Evolutionary conservation across 345 rosid genomes (phyloP).

Genomic region (Litchi chinensis): DNA sequence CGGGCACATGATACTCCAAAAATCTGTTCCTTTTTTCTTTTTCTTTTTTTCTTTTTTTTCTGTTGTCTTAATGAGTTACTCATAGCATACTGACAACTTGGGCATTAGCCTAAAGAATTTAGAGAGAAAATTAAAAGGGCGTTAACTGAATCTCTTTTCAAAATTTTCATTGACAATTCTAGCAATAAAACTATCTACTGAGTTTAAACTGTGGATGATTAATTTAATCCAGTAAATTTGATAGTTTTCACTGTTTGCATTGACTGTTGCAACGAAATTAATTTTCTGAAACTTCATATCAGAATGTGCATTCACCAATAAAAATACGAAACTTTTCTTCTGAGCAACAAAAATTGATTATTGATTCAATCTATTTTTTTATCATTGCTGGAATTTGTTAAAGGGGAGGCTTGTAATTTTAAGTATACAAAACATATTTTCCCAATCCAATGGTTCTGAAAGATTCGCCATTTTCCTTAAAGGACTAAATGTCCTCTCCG

Average conservation of each 20-base stretch:
- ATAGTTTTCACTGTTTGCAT: background rate
- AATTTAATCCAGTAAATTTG: background rate
- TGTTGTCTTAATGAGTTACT: background rate
- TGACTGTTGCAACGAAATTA: background rate
- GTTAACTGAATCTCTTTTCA: background rate
- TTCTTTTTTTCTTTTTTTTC: too few species aligned
- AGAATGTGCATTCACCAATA: background rate
- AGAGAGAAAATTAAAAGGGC: background rate
- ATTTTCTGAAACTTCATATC: background rate
- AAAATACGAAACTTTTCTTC: conserved; percentile 7
- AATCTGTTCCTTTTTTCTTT: background rate
- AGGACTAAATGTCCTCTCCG: background rate
- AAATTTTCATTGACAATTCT: conserved; percentile 3
- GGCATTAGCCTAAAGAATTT: background rate
- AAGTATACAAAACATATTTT: background rate
- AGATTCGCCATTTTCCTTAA: background rate
- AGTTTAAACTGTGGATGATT: background rate
- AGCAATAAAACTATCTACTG: background rate
- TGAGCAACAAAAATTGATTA: conserved; percentile 4
- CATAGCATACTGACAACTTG: background rate
- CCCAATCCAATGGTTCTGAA: background rate
- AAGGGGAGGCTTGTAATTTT: background rate
- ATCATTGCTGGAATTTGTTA: background rate
- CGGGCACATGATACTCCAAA: background rate
- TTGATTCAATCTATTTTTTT: background rate